phyloP scores from a whole-genome alignment of 2,329 filamentous ascomycete genomes.

The Colletotrichum sp. region DNA sequence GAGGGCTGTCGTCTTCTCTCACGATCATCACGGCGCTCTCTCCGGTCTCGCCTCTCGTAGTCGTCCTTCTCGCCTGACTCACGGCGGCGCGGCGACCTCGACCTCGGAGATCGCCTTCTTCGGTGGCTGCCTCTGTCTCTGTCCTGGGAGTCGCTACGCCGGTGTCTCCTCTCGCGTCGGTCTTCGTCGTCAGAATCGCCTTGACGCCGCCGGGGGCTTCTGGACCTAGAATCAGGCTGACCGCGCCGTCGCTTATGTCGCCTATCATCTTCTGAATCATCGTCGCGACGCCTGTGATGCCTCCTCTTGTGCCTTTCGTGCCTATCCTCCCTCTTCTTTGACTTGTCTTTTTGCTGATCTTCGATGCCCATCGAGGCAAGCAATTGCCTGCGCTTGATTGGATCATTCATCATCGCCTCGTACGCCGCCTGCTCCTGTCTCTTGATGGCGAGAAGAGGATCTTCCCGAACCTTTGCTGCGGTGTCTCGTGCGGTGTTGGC shows the following conservation, averaged over 20 bases:
- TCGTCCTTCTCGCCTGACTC: slow-evolving; percentile 4
- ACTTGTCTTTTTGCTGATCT: slow-evolving; percentile 41
- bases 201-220: slow-evolving; percentile 38
- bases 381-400: slow-evolving; percentile 69
- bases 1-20: slow-evolving; percentile 31
- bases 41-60: slow-evolving; percentile 1
- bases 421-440: slow-evolving; percentile 85
- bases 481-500: slow-evolving; percentile 80
- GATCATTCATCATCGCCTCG: slow-evolving; percentile 80
- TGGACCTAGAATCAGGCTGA: slow-evolving; percentile 41
- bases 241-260: slow-evolving; percentile 46
- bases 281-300: slow-evolving; percentile 45
- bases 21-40: slow-evolving; percentile 28
- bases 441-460: slow-evolving; percentile 93
- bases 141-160: slow-evolving; percentile 19
- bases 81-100: slow-evolving; percentile 16
- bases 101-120: slow-evolving; percentile 4
- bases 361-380: slow-evolving; percentile 66
- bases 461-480: slow-evolving; percentile 84
- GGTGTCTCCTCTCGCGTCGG: slow-evolving; percentile 7
- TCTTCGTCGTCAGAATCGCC: slow-evolving; percentile 25
- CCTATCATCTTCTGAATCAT: slow-evolving; percentile 43
- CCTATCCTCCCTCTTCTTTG: slow-evolving; percentile 45
- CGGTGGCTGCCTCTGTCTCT: slow-evolving; percentile 15
- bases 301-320: slow-evolving; percentile 49